Conservation (phyloP, 1,284 basidiomycete genomes). For the Phellinidium pouzarii region DNA sequence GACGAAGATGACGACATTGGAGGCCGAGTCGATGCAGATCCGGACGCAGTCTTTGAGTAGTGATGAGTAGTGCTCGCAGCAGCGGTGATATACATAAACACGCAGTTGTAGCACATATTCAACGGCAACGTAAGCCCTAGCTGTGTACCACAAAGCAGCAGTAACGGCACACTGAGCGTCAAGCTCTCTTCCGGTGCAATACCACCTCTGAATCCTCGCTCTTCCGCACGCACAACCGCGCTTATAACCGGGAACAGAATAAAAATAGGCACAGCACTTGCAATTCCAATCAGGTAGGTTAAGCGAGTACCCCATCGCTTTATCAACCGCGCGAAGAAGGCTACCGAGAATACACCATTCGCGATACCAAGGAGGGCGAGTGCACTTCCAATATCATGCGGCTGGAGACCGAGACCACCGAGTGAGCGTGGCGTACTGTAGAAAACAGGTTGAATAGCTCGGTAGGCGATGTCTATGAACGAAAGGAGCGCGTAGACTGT, state of each 20-base stretch:
- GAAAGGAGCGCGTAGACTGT: conserved; percentile 36
- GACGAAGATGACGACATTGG: conserved; percentile 7
- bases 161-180: background rate
- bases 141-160: conserved; percentile 3
- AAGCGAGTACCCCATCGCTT: conserved; percentile 8
- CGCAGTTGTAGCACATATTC: conserved; percentile 22
- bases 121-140: conserved; percentile 12
- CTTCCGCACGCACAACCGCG: conserved; percentile 10
- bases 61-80: conserved; percentile 21
- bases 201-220: background rate
- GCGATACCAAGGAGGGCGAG: conserved; percentile 25
- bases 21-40: background rate
- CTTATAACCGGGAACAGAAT: conserved; percentile 16
- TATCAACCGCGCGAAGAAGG: conserved; percentile 17
- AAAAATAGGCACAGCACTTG: conserved; percentile 14
- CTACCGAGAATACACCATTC: conserved; percentile 21
- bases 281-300: conserved; percentile 12
- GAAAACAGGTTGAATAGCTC: conserved; percentile 38
- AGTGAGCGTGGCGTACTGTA: conserved; percentile 36
- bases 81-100: conserved; percentile 31
- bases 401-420: conserved; percentile 36
- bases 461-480: conserved; percentile 34
- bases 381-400: conserved; percentile 35
- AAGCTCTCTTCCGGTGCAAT: background rate
- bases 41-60: background rate